Conservation (phyloP, 164 flowering plant genomes). For the Berberis thunbergii region DNA sequence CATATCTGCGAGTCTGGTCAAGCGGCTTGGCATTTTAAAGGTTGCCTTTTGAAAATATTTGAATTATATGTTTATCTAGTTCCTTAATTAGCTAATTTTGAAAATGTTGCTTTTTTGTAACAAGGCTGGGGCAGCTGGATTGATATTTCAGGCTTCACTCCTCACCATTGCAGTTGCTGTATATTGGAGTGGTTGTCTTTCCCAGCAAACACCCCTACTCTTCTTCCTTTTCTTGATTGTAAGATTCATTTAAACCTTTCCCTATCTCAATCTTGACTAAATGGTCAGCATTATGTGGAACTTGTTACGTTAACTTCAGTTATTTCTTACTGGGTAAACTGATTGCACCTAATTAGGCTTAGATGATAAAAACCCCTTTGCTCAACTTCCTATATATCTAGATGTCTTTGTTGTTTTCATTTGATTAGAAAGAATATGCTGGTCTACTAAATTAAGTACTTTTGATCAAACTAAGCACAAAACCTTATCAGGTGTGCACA, state of each 20-base stretch:
- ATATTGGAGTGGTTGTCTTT: conserved; percentile 75
- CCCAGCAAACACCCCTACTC: conserved; percentile 58
- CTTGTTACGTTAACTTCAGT: too few species aligned
- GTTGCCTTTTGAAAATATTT: conserved; percentile 21
- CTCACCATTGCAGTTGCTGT: conserved; percentile 84
- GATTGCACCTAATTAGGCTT: too few species aligned
- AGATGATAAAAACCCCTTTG: too few species aligned
- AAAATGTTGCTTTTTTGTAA: conserved; percentile 12
- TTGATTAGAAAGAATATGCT: too few species aligned
- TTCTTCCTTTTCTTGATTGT: conserved; percentile 81
- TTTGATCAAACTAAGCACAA: too few species aligned
- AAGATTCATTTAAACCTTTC: conserved; percentile 24
- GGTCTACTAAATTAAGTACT: too few species aligned
- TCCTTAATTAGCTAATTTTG: conserved; percentile 1
- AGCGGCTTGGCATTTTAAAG: conserved; percentile 80
- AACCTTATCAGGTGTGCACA: too few species aligned
- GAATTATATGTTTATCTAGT: not conserved
- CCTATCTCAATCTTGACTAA: not conserved
- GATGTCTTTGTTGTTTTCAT: too few species aligned
- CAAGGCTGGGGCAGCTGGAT: conserved; percentile 93
- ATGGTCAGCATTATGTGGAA: too few species aligned
- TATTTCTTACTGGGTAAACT: too few species aligned
- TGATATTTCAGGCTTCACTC: conserved; percentile 83
- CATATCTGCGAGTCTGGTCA: conserved; percentile 69
- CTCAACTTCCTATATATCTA: too few species aligned